Percentiles rank a stretch among this genome's conserved stretches.
These are phyloP conservation scores for Capronia americana DNA, from an alignment of 2,329 filamentous ascomycete genomes.

Conservation along the genomic window DNA sequence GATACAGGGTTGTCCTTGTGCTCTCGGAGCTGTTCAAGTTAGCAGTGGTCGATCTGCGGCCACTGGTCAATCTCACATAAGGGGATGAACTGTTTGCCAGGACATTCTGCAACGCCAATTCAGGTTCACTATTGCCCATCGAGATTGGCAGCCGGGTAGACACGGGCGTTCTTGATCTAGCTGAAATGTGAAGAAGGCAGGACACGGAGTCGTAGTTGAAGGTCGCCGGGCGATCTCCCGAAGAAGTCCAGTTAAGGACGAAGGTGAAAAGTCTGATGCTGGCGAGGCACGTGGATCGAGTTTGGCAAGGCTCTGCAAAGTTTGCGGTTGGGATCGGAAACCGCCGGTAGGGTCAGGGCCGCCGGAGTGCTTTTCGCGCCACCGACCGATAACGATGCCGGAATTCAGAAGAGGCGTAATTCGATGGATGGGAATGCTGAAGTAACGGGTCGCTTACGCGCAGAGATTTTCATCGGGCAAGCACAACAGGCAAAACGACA, in stretches of 20 bases:
- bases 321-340: conserved; percentile 31
- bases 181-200: neutral
- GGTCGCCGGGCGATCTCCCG: neutral
- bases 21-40: conserved; percentile 62
- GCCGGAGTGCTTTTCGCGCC: neutral
- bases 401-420: neutral
- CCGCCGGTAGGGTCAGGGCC: conserved; percentile 22
- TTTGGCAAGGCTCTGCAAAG: conserved; percentile 31
- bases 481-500: conserved; percentile 16
- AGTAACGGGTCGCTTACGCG: conserved; percentile 9
- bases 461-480: conserved; percentile 22
- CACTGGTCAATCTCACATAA: conserved; percentile 59
- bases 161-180: neutral
- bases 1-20: conserved; percentile 83
- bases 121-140: conserved; percentile 29
- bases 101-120: conserved; percentile 34
- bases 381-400: neutral
- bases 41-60: conserved; percentile 10
- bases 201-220: neutral
- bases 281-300: conserved; percentile 19
- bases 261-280: conserved; percentile 17
- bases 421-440: conserved; percentile 13
- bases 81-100: conserved; percentile 61
- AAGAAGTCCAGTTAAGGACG: conserved; percentile 1
- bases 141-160: conserved; percentile 15